Base-by-base conservation (phyloP, 116 monocot species). In the Cymodocea nodosa region DNA sequence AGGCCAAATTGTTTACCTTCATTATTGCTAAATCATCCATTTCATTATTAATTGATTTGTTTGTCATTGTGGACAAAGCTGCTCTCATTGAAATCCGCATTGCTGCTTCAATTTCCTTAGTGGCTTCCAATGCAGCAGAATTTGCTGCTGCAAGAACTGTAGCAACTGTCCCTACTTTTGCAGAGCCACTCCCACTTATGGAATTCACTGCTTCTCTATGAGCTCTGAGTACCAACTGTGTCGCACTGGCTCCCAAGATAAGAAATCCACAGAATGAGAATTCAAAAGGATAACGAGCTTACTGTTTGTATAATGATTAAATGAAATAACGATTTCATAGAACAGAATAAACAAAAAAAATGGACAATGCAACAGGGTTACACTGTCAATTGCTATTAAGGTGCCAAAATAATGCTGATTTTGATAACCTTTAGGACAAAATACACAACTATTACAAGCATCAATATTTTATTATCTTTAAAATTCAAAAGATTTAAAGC, bases 121-220 rank as follows among this genome's bases (percentile, higher is more conserved):
- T 76, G 24, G 92, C 85, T 79, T 98, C 92, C 63, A 77, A 12
- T 58, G 91, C 85, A 62, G 84, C 80, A 19, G 98, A 79, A 68
- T 98, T 98, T 69, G 98, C 98, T 76, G 89, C 89, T 56, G 89
- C 85, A 74, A 98, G 85, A 17, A 83, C 98, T 35, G 91, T 88
- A 18, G 98, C 88, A 70, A 98, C 89, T 52, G 86, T 89, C 73
- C 98, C 98, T 25, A 89, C 35, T 59, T 82, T 91, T 52, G 84
- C 61, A 72, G 85, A 77, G 68, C 97, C 85, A 73, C 63, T 84
- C 15, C 92, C 89, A 74, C 79, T 73, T 68, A 98, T 81, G 15
- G 83, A 88, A 79, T 91, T 92, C 56, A 98, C 98, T 67, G 98
- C 98, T 53, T 98, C 98, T 72, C 88, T 98, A 70, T 98, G 98